Base-by-base conservation (phyloP, 148 eudicot genomes). In the Vaccinium myrtillus region DNA sequence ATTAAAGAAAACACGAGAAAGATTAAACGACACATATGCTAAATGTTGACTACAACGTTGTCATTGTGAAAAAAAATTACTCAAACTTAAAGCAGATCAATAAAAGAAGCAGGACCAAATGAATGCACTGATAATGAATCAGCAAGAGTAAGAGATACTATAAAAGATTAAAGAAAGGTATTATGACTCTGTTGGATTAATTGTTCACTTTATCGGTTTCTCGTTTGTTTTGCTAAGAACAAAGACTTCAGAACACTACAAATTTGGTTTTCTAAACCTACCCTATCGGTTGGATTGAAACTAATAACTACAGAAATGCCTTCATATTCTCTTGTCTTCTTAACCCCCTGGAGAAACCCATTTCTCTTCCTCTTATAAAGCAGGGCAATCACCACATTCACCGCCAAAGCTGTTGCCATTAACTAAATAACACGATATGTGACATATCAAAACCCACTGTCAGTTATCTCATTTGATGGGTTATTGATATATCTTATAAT, bases 11-110 rank as follows among this genome's bases (percentile, higher is more conserved):
- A 23, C 51, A 2, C 50, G 55, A 73, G 80, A 74, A 50, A 46
- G 75, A 76, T 18, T 14, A 27, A 32, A 79, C 21, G 0, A 54
- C 43, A 18, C 80, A 25, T 36, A 55, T 13, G 36, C 16, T 39
- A 59, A 80, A 80, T 69, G 36, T 69, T 65, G 71, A 25, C 32
- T 23, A 25, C 71, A 65, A 65, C 11, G 6, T 65, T 23, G 25
- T 25, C 32, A 65, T 0, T 6, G 18, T 36, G 32, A 79, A 79
- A 70, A 32, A 15, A 79, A 79, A 79, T 19, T 79, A 27, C 77
- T 53, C 73, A 59, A 75, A 74, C 73, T 77, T 51, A 73, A 79
- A 81, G 83, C 16, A 70, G 8, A 70, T 51, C 55, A 73, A 73
- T 3, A 30, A 82, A 32, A 32, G 78, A 54, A 36, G 51, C 51